Percentiles rank a stretch among this genome's conserved stretches.
Evolutionary conservation across 768 basidiomycete species (phyloP).

Genomic region (Galerina marginata): DNA sequence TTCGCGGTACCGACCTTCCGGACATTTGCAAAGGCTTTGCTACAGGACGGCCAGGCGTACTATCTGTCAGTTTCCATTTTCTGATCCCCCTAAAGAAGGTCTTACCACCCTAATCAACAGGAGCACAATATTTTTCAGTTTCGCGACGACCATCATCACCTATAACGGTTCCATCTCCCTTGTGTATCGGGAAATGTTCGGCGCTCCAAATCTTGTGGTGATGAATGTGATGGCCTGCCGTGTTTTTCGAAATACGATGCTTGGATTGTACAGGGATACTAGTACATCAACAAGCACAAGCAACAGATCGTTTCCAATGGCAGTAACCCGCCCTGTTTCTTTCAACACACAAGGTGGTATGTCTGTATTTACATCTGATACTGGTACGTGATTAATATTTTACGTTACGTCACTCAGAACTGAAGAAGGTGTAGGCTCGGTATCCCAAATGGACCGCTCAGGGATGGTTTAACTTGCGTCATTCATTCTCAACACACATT

Average conservation of each 20-base stretch:
- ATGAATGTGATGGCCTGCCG: constrained; percentile 26
- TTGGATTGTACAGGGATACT: neutral
- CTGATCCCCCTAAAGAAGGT: neutral
- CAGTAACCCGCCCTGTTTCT: too few species aligned
- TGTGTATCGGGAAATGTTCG: constrained; percentile 9
- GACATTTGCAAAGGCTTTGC: constrained; percentile 26
- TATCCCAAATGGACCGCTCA: too few species aligned
- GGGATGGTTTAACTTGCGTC: too few species aligned
- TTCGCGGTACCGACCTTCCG: constrained; percentile 29
- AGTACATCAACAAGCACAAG: too few species aligned
- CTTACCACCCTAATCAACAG: neutral
- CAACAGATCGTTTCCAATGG: too few species aligned
- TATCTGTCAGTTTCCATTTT: constrained; percentile 11
- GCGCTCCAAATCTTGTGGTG: constrained; percentile 10
- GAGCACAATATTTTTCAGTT: neutral
- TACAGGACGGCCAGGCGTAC: constrained; percentile 17
- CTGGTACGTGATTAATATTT: too few species aligned
- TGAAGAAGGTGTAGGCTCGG: too few species aligned
- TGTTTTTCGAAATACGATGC: constrained; percentile 19
- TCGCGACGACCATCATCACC: neutral
- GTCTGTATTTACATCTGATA: too few species aligned
- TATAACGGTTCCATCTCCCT: constrained; percentile 7
- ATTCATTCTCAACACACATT: too few species aligned
- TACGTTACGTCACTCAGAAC: too few species aligned
- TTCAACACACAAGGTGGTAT: too few species aligned